Base-by-base conservation (phyloP, 2,329 filamentous ascomycete genomes). In the Verticillium albo-atrum region DNA sequence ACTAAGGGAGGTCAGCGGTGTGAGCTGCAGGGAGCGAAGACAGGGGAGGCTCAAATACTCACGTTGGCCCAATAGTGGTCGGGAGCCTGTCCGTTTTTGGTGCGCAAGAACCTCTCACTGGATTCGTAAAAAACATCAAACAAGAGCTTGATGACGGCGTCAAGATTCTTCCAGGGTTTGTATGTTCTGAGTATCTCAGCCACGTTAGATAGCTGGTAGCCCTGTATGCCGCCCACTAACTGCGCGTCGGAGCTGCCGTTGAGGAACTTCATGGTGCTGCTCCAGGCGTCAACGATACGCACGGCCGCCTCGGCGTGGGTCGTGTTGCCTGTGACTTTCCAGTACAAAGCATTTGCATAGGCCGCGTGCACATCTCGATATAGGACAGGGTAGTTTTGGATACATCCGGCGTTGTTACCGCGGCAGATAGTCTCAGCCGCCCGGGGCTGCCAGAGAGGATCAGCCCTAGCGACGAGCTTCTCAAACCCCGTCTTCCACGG, bases 171-270 rank as follows among this genome's bases (percentile, higher is more conserved):
- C 72, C 74, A 77, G 2, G 66, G 69, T 6, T 56, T 28, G 56
- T 77, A 73, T 20, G 59, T 63, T 2, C 74, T 67, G 54, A 80
- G 65, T 2, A 80, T 67, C 59, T 81, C 78, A 0, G 71, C 79
- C 0, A 74, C 77, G 54, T 80, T 81, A 17, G 77, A 77, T 14
- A 81, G 66, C 60, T 80, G 68, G 58, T 79, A 79, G 0, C 74
- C 74, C 53, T 77, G 74, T 2, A 76, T 58, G 0, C 74, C 74
- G 0, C 71, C 62, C 0, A 72, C 73, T 6, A 77, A 69, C 58
- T 64, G 71, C 28, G 64, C 68, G 59, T 76, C 73, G 10, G 64
- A 62, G 20, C 42, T 69, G 0, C 74, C 73, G 15, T 55, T 57
- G 35, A 76, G 69, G 3, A 25, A 56, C 2, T 61, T 71, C n/a